Evolutionary conservation across 441 rosid genomes (phyloP), one percentile per base, ranked within the genome.

Genomic region (Flueggea neowawraea): DNA sequence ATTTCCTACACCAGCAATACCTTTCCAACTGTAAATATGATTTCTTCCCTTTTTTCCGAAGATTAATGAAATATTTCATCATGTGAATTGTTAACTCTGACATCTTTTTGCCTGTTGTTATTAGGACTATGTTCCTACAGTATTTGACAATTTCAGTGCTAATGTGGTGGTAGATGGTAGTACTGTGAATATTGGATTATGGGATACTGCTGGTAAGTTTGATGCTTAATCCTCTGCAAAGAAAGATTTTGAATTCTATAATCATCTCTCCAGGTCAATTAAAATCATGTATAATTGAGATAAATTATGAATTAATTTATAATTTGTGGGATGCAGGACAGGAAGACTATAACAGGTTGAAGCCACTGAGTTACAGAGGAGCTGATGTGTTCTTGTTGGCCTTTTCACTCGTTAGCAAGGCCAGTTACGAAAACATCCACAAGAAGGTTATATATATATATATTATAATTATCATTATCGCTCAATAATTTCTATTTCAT

Each of bases 341-440:
- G 68, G 97, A 91, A 78, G 97, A 89, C 71, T 91, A 88, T 64
- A 91, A 85, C 74, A 85, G 96, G 78, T 75, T 91, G 53, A 87
- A 96, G 76, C 97, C 97, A 54, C 61, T 91, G 76, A 91, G 97
- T 68, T 91, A 91, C 75, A 82, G 97, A 80, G 97, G 96, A 68
- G 96, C 97, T 57, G 97, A 91, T 79, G 85, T 89, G 61, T 91
- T 91, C 69, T 70, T 91, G 69, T 62, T 91, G 80, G 89, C 94
- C 16, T 91, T 91, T 70, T 91, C 97, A 51, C 80, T 91, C 44
- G 73, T 80, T 50, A 89, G 97, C 79, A 86, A 81, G 66, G 94
- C 95, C 54, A 89, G 94, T 68, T 91, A 85, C 61, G 96, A 86
- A 77, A 91, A 91, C 64, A 76, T 89, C 58, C 60, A 82, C 73